Conservation (phyloP, 2,329 filamentous ascomycete species). For the Dactylellina cionopaga region DNA sequence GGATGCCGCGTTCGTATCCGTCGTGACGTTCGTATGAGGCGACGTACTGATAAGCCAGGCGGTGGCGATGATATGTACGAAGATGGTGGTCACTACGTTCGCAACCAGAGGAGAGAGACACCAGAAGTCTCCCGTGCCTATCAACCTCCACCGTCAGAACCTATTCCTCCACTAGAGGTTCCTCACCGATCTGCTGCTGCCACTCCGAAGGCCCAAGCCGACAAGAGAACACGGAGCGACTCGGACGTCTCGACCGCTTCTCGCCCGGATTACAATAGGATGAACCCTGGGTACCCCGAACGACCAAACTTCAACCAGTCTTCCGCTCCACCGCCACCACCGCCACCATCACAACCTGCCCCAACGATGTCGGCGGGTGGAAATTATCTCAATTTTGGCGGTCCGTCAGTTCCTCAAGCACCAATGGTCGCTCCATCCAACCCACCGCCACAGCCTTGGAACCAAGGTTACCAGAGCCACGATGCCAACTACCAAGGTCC, state of each 20-base stretch:
- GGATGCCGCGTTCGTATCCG: slow-evolving; percentile 95
- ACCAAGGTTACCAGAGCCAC: slow-evolving; percentile 42
- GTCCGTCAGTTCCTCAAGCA: slow-evolving; percentile 43
- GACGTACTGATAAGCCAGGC: slow-evolving; percentile 75
- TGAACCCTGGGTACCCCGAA: slow-evolving; percentile 42
- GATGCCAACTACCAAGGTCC: slow-evolving; percentile 41
- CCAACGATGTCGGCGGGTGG: slow-evolving; percentile 28
- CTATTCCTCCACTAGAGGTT: slow-evolving; percentile 54
- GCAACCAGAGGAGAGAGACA: slow-evolving; percentile 46
- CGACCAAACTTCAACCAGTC: slow-evolving; percentile 37
- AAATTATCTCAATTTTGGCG: slow-evolving; percentile 49
- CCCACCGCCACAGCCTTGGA: slow-evolving; percentile 43
- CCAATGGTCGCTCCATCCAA: slow-evolving; percentile 46
- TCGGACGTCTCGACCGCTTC: slow-evolving; percentile 56
- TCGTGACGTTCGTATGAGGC: slow-evolving; percentile 90
- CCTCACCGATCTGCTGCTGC: slow-evolving; percentile 54
- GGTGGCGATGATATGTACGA: slow-evolving; percentile 70
- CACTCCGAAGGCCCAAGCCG: slow-evolving; percentile 50
- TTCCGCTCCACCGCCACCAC: slow-evolving; percentile 7
- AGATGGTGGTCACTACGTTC: slow-evolving; percentile 64
- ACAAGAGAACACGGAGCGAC: slow-evolving; percentile 55
- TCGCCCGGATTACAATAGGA: slow-evolving; percentile 40
- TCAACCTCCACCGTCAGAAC: slow-evolving; percentile 37
- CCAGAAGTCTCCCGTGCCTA: slow-evolving; percentile 42
- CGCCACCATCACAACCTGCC: slow-evolving; percentile 33